Percentiles rank a stretch among this genome's conserved stretches.
These are phyloP conservation scores for Benincasa hispida DNA, from an alignment of 306 rosid species.

Conservation along the genomic window DNA sequence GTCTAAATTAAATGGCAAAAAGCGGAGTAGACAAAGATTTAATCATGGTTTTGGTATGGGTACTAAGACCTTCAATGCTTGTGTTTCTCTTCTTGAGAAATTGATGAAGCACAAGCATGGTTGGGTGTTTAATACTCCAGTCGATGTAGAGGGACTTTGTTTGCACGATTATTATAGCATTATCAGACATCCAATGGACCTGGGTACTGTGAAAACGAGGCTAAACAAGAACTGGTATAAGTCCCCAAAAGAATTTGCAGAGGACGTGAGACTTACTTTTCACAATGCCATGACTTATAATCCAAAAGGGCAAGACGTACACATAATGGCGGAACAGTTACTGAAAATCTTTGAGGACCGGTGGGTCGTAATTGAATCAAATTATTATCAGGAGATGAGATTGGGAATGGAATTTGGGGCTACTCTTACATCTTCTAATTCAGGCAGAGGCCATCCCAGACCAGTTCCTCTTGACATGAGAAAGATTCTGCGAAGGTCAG, in stretches of 20 bases:
- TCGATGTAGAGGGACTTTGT: conserved; percentile 63
- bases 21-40: conserved; percentile 43
- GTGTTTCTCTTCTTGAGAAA: conserved; percentile 82
- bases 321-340: conserved; percentile 85
- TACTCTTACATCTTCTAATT: conserved; percentile 35
- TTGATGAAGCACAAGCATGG: conserved; percentile 88
- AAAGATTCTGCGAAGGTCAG: conserved; percentile 66
- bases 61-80: conserved; percentile 62
- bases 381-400: conserved; percentile 65
- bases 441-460: conserved; percentile 39
- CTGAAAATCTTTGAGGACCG: conserved; percentile 64
- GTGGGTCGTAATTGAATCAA: conserved; percentile 83
- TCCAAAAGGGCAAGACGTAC: conserved; percentile 86
- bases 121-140: conserved; percentile 88
- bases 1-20: conserved; percentile 59
- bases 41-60: conserved; percentile 51
- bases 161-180: conserved; percentile 77
- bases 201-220: conserved; percentile 74
- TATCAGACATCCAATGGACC: conserved; percentile 78
- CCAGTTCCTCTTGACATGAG: conserved; percentile 68
- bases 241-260: conserved; percentile 83
- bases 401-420: conserved; percentile 37
- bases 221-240: conserved; percentile 84
- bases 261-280: conserved; percentile 92
- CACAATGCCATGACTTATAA: conserved; percentile 84